Percentiles rank a stretch among this genome's conserved stretches.
These are phyloP conservation scores for Castanospermum australe DNA, from an alignment of 306 rosid genomes.

Conservation along the genomic window DNA sequence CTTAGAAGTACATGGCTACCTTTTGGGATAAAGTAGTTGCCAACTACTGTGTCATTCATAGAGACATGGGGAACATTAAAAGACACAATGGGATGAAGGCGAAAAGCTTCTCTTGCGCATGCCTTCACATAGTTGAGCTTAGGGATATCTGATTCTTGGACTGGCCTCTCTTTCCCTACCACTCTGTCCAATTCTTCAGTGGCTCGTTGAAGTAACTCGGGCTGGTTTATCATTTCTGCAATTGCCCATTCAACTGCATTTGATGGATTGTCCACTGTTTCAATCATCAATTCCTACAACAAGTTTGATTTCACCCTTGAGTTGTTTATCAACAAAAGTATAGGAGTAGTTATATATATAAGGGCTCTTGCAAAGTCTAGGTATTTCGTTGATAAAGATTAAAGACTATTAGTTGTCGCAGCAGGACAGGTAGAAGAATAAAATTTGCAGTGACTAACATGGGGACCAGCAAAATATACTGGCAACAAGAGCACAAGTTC, in stretches of 20 bases:
- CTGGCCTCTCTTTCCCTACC: slow-evolving; percentile 28
- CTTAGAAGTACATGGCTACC: slow-evolving; percentile 38
- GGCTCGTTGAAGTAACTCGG: slow-evolving; percentile 16
- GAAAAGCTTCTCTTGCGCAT: slow-evolving; percentile 31
- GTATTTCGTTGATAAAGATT: too few species aligned
- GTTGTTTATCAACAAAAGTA: too few species aligned
- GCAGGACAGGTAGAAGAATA: too few species aligned
- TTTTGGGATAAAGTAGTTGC: slow-evolving; percentile 47
- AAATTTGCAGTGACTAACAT: too few species aligned
- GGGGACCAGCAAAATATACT: background rate
- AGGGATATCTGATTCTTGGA: slow-evolving; percentile 38
- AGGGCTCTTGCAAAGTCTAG: too few species aligned
- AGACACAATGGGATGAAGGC: slow-evolving; percentile 39
- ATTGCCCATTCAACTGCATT: slow-evolving; percentile 44
- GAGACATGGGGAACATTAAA: slow-evolving; percentile 36
- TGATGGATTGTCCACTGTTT: slow-evolving; percentile 38
- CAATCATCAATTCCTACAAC: slow-evolving; percentile 33
- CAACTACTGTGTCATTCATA: slow-evolving; percentile 12
- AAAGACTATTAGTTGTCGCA: too few species aligned
- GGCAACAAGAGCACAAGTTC: too few species aligned
- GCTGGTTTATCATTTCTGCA: slow-evolving; percentile 40
- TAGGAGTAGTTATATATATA: too few species aligned
- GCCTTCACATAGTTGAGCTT: slow-evolving; percentile 36
- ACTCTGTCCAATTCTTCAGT: slow-evolving; percentile 35
- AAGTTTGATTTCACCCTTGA: too few species aligned